Evolutionary conservation across 139 green algal genomes (phyloP).

Genomic region (Chlamydomonas schloesseri): DNA sequence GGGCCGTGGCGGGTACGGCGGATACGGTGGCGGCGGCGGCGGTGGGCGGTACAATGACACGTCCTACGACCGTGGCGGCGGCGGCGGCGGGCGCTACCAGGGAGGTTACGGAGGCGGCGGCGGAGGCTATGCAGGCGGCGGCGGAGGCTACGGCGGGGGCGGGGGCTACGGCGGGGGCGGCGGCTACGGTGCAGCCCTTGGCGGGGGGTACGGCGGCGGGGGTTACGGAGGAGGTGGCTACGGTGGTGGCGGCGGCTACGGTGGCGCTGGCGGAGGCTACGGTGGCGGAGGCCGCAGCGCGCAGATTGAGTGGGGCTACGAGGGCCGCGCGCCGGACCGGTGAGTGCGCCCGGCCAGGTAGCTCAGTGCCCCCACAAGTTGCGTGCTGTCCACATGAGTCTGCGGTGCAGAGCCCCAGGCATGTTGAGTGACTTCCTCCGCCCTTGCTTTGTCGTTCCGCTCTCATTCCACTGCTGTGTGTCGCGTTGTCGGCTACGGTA

Average conservation of each 20-base stretch:
- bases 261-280: neutral
- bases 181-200: neutral
- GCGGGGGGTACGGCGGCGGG: neutral
- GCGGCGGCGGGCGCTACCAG: neutral
- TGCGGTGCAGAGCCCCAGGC: too few relatives aligned
- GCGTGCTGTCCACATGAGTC: too few relatives aligned
- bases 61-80: neutral
- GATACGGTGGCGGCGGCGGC: constrained; percentile 5
- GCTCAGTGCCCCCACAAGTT: too few relatives aligned
- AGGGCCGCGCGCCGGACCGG: too few relatives aligned
- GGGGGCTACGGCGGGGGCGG: neutral
- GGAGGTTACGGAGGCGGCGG: neutral
- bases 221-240: neutral
- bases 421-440: too few relatives aligned
- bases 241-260: neutral
- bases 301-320: constrained; percentile 36
- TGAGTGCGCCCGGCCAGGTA: too few relatives aligned
- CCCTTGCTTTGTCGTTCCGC: too few relatives aligned
- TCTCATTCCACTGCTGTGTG: too few relatives aligned
- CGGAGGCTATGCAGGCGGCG: neutral
- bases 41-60: neutral
- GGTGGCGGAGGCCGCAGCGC: constrained; percentile 8
- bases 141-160: neutral
- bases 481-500: too few relatives aligned
- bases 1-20: neutral